phyloP scores from a whole-genome alignment of 2,329 filamentous ascomycete species.

The Sclerotinia borealis region DNA sequence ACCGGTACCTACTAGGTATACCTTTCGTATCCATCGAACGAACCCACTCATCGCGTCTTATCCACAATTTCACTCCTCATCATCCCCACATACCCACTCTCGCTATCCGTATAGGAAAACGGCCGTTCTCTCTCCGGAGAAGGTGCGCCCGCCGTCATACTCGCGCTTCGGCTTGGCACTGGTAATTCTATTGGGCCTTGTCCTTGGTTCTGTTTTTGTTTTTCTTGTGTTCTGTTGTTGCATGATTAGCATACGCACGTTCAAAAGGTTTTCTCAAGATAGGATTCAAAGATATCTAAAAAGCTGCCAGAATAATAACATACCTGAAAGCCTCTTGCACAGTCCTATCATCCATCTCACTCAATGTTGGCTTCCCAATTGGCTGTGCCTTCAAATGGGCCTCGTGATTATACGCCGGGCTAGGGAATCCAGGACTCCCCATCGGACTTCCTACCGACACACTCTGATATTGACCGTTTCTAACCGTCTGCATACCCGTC shows the following conservation, averaged over 20 bases:
- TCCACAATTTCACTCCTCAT: neutral
- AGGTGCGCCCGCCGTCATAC: conserved; percentile 4
- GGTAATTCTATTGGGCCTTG: conserved; percentile 5
- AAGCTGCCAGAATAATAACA: neutral
- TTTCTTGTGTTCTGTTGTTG: neutral
- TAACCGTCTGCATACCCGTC: conserved; percentile 5
- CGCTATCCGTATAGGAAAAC: conserved; percentile 10
- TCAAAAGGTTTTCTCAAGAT: neutral
- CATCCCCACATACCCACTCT: conserved; percentile 11
- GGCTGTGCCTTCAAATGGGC: neutral
- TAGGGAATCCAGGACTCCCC: conserved; percentile 9
- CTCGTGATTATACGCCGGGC: neutral
- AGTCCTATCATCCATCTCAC: conserved; percentile 9
- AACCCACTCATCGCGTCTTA: neutral
- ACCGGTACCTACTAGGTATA: too few relatives aligned
- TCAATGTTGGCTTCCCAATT: neutral
- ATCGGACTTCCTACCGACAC: conserved; percentile 3
- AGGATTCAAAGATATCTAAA: too few relatives aligned
- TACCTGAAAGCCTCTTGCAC: conserved; percentile 8
- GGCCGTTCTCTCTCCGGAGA: conserved; percentile 2
- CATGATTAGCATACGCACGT: neutral
- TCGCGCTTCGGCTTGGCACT: conserved; percentile 5
- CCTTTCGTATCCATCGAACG: neutral
- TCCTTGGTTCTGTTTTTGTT: conserved; percentile 4
- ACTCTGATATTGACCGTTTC: conserved; percentile 12